Percentiles rank a stretch among this genome's conserved stretches.
These are phyloP conservation scores for Candida rishiriensis DNA, from an alignment of 805 yeast species.

Conservation along the genomic window DNA sequence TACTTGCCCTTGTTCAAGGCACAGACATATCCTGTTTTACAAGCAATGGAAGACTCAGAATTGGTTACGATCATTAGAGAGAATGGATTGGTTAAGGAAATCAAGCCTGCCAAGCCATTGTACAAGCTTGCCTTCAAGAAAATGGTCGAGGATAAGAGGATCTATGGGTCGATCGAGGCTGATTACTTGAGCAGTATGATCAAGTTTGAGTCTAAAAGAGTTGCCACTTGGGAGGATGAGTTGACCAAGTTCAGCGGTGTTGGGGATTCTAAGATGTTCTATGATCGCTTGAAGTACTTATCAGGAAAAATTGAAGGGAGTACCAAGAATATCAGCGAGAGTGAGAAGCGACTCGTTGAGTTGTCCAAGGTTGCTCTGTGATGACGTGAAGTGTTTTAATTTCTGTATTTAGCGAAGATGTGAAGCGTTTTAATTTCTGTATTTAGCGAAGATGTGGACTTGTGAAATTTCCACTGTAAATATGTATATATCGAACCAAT, in stretches of 20 bases:
- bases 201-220: constrained; percentile 55
- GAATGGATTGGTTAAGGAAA: constrained; percentile 64
- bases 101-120: constrained; percentile 81
- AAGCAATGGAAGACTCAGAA: constrained; percentile 75
- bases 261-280: constrained; percentile 49
- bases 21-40: constrained; percentile 50
- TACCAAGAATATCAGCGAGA: constrained; percentile 44
- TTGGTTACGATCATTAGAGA: constrained; percentile 67
- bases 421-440: no score
- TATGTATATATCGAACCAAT: no score
- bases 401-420: no score
- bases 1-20: constrained; percentile 57
- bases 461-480: no score
- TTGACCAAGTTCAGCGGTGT: constrained; percentile 51
- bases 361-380: constrained; percentile 10
- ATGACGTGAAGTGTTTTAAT: no score
- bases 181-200: constrained; percentile 53
- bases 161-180: constrained; percentile 61
- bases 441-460: no score
- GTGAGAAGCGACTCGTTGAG: constrained; percentile 37
- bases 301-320: constrained; percentile 61
- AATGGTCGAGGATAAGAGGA: constrained; percentile 51
- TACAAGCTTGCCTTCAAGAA: constrained; percentile 73
- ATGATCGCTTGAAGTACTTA: constrained; percentile 60
- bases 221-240: constrained; percentile 67